Base-by-base conservation (phyloP, 2,329 filamentous ascomycete genomes). In the Penicillium sp. region DNA sequence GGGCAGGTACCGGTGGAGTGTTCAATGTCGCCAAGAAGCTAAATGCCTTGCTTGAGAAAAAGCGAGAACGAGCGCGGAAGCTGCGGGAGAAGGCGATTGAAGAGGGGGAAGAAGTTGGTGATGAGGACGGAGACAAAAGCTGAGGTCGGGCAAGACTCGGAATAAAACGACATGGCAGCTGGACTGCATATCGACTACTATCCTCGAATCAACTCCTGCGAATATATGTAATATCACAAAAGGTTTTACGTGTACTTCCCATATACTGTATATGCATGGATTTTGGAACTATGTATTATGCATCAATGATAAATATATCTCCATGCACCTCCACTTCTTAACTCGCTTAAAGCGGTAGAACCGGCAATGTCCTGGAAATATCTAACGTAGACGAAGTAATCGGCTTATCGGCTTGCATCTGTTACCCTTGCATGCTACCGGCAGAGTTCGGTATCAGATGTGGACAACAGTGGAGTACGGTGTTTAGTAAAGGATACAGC, bases 21-120 rank as follows among this genome's bases (percentile, higher is more conserved):
- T 98, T 98, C 69, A 96, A 96, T 71, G 84, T 85, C 3, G 92
- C 93, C 1, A 96, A 91, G 79, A 89, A 88, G 64, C 70, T 98
- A 66, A 90, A 89, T 71, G 90, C 89, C 72, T 73, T 98, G 63
- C 73, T 98, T 57, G 90, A 93, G 22, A 85, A 80, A 77, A 90
- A 89, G 73, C 78, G 82, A 57, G 83, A 85, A 62, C 79, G 82
- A 58, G 83, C 81, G 51, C 77, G 76, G 48, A 85, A 80, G 68
- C 78, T 78, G 62, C 79, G 82, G 58, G 76, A 82, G 53, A 76
- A 78, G 63, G 80, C 79, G 27, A 80, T 82, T 58, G 82, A 80
- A 39, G 79, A 77, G 29, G 82, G 80, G 0, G 80, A 82, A 61
- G 81, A 82, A 48, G 75, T 80, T 19, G 79, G 75, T 60, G 76